phyloP scores from a whole-genome alignment of 208 protist genomes.

The Novymonas esmeraldas region DNA sequence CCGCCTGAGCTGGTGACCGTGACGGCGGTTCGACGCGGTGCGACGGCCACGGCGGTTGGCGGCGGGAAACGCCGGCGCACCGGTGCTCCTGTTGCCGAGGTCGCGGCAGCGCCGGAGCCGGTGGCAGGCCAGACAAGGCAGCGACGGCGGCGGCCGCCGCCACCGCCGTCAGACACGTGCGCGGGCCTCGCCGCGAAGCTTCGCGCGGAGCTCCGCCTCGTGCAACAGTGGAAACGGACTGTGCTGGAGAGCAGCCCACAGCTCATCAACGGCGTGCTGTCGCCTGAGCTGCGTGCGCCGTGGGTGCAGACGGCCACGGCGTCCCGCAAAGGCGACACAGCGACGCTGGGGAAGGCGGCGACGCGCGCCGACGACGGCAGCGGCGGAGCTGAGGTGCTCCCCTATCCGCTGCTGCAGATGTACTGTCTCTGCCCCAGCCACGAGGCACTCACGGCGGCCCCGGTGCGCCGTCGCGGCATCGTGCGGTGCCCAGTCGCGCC shows the following conservation, averaged over 20 bases:
- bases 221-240: constrained; percentile 29
- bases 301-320: not conserved
- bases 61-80: not conserved
- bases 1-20: not conserved
- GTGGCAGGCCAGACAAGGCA: not conserved
- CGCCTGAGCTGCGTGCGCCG: constrained; percentile 9
- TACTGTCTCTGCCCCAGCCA: constrained; percentile 32
- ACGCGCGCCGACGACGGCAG: not conserved
- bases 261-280: constrained; percentile 21
- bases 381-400: constrained; percentile 5
- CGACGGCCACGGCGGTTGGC: not conserved
- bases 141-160: not conserved
- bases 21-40: not conserved
- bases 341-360: not conserved
- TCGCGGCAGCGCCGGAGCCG: no score
- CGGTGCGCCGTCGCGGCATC: constrained; percentile 7
- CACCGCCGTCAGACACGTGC: not conserved
- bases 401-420: constrained; percentile 26
- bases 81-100: no score
- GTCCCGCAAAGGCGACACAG: not conserved
- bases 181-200: constrained; percentile 8
- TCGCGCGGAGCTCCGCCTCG: constrained; percentile 15
- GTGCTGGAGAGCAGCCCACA: constrained; percentile 17
- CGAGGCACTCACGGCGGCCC: constrained; percentile 26
- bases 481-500: not conserved